Evolutionary conservation across 805 yeast genomes (phyloP), one percentile per base, ranked within the genome.

Genomic region (Kregervanrija delftensis): DNA sequence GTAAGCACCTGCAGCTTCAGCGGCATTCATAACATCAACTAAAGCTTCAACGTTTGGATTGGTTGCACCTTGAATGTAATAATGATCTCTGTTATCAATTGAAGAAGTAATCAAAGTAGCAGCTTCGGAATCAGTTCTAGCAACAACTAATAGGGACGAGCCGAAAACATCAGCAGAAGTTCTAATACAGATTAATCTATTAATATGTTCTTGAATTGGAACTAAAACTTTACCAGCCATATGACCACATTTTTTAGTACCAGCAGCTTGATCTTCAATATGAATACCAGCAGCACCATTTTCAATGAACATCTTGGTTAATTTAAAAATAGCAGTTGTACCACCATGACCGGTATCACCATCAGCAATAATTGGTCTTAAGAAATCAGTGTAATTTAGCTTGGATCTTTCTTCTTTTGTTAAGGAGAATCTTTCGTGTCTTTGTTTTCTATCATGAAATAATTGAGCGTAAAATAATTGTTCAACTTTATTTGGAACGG

Each of bases 331-430:
- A 46, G 98, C 98, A 48, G 98, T 90, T 58, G 89, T 76, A 64
- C 99, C 98, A 69, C 99, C 99, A 66, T 91, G 98, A 56, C 99
- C 99, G 47, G 98, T 93, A 69, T 91, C 99, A 55, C 91, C 99
- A 65, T 91, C 99, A 37, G 98, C 98, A 57, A 91, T 76, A 57
- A 91, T 87, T 47, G 99, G 99, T 58, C 96, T 81, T 63, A 91
- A 70, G 68, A 85, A 91, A 71, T 91, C 99, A 45, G 73, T 83
- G 67, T 82, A 79, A 40, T 82, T 82, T 41, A 81, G 72, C 65
- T 84, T 74, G 11, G 79, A 75, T 56, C 96, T 78, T 68, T 86
- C 79, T 43, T 69, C 77, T 49, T 71, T 70, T 22, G 93, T 65
- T 48, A 79, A 51, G 37, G 74, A 68, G 53, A 82, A 73, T 58